Percentiles rank a stretch among this genome's conserved stretches.
Evolutionary conservation across 1,139 yeast genomes (phyloP).

Genomic region (Lodderomyces margitis): DNA sequence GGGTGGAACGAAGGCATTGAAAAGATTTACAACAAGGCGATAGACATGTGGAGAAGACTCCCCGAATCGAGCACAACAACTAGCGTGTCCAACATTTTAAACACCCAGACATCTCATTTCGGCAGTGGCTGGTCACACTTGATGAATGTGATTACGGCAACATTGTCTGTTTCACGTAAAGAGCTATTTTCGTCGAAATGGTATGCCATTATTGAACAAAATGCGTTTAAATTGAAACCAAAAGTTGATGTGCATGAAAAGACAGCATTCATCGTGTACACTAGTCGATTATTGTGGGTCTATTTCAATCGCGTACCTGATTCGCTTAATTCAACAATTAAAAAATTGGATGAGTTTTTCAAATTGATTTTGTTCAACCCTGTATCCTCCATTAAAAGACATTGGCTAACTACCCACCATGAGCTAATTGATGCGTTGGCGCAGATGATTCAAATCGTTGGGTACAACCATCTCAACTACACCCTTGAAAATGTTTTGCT

Average conservation of each 20-base stretch:
- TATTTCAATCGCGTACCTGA: constrained; percentile 84
- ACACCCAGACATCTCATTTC: neutral
- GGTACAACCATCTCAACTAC: constrained; percentile 75
- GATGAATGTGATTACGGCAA: constrained; percentile 67
- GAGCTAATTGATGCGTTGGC: constrained; percentile 63
- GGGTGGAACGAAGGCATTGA: constrained; percentile 86
- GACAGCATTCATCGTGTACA: constrained; percentile 59
- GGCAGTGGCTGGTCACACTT: constrained; percentile 69
- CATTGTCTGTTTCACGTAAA: constrained; percentile 77
- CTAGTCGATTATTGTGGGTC: constrained; percentile 83
- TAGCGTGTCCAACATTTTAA: constrained; percentile 5
- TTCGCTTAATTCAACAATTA: constrained; percentile 80
- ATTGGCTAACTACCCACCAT: constrained; percentile 67
- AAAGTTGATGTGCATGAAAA: constrained; percentile 55
- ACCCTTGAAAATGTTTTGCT: constrained; percentile 74
- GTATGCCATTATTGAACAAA: constrained; percentile 64
- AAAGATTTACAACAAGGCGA: constrained; percentile 54
- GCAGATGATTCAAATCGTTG: constrained; percentile 71
- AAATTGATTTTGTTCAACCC: constrained; percentile 51
- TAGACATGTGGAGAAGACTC: constrained; percentile 31
- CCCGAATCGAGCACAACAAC: constrained; percentile 1
- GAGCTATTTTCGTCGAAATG: constrained; percentile 75
- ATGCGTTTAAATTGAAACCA: constrained; percentile 35
- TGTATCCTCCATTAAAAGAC: constrained; percentile 55
- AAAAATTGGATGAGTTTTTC: constrained; percentile 51